phyloP scores from a whole-genome alignment of 352 stramenopile genomes.

The Globisporangium apiculatum region DNA sequence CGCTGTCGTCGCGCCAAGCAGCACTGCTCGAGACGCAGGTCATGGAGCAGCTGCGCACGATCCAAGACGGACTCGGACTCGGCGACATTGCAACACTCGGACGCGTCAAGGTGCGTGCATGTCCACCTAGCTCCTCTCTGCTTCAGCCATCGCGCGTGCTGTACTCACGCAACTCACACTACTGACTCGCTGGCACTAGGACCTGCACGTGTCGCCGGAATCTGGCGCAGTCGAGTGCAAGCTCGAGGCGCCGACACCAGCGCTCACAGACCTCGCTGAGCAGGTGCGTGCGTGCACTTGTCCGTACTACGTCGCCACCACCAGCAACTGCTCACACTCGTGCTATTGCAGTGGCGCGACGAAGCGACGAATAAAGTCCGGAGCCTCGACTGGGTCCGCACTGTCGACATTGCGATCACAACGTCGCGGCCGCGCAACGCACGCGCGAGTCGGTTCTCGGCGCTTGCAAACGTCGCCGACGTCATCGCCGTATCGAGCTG shows the following conservation, averaged over 20 bases:
- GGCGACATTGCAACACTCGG: constrained; percentile 68
- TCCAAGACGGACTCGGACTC: constrained; percentile 66
- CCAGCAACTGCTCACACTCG: background rate
- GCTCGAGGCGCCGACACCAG: constrained; percentile 61
- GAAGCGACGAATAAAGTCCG: constrained; percentile 44
- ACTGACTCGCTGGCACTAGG: constrained; percentile 16
- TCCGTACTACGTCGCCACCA: background rate
- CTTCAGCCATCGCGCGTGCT: no score
- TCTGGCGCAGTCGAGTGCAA: constrained; percentile 57
- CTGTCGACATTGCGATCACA: constrained; percentile 59
- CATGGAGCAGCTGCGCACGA: constrained; percentile 55
- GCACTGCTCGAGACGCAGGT: constrained; percentile 74
- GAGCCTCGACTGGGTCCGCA: constrained; percentile 66
- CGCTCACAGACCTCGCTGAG: constrained; percentile 59
- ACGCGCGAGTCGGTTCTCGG: constrained; percentile 65
- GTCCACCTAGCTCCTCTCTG: no score
- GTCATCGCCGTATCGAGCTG: constrained; percentile 90
- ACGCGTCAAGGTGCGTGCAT: constrained; percentile 58
- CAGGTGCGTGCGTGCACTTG: constrained; percentile 23
- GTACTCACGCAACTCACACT: no score
- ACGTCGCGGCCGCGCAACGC: constrained; percentile 54
- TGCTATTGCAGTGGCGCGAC: constrained; percentile 49
- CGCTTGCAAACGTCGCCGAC: constrained; percentile 74
- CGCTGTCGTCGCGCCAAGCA: constrained; percentile 55
- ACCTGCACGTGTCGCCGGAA: constrained; percentile 39